These are phyloP conservation scores for Ambrosiella xylebori DNA, from an alignment of 2,329 filamentous ascomycete species.

Conservation along the genomic window DNA sequence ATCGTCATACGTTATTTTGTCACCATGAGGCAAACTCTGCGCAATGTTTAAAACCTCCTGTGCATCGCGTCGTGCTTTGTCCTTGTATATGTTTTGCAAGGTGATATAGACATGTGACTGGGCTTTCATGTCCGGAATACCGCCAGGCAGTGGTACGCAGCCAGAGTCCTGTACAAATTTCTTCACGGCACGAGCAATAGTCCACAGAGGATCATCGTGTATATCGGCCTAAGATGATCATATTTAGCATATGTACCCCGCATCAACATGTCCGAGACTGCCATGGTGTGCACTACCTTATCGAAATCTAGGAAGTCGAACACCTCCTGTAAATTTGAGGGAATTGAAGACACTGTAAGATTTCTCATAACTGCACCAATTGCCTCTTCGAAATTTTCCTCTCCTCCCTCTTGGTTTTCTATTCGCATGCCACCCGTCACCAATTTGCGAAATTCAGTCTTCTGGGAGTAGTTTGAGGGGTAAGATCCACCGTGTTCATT, in stretches of 20 bases:
- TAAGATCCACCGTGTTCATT: conserved; percentile 45
- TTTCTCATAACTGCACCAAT: conserved; percentile 73
- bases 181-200: conserved; percentile 65
- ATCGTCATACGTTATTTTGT: conserved; percentile 47
- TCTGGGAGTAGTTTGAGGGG: conserved; percentile 67
- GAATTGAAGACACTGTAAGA: conserved; percentile 51
- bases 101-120: conserved; percentile 76
- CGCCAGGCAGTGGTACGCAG: conserved; percentile 67
- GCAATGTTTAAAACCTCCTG: conserved; percentile 55
- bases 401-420: conserved; percentile 64
- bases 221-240: background rate
- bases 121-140: conserved; percentile 94
- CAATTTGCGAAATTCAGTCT: conserved; percentile 59
- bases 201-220: conserved; percentile 47
- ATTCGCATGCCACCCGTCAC: conserved; percentile 52
- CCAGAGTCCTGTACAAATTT: conserved; percentile 57
- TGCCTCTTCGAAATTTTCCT: conserved; percentile 96
- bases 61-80: conserved; percentile 63
- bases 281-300: conserved; percentile 2
- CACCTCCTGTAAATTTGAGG: conserved; percentile 55
- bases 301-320: conserved; percentile 29
- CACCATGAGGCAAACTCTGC: conserved; percentile 31
- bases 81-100: conserved; percentile 84
- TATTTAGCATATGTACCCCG: too few species aligned
- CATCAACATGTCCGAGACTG: background rate